Evolutionary conservation across 352 stramenopile species (phyloP), one percentile per base, ranked within the genome.

Genomic region (Phytophthora macrochlamydospora): DNA sequence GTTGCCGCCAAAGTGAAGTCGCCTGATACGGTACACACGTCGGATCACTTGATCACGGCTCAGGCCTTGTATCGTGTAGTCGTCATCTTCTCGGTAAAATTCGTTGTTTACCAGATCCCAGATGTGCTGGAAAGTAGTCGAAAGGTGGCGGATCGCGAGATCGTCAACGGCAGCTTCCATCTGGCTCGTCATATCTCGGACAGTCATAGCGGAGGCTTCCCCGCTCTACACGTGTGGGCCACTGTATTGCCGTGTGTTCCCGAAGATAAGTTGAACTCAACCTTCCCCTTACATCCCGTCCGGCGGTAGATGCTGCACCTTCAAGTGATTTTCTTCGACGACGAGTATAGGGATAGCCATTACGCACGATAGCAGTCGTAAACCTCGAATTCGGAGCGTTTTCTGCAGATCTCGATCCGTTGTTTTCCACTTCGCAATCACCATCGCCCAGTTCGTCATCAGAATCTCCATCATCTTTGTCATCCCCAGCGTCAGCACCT

Each of bases 1-100:
- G 18, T 51, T 59, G 37, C 52, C 52, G 9, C 24, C 37, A 24
- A 50, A 59, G 9, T 51, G 38, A 9, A 24, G 28, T 50, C n/a
- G 8, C 2, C 38, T 7, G 2, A 4, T 29, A 18, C 38, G 35
- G 11, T 59, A 42, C 0, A 30, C 28, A 4, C 52, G 52, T 7
- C 28, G 28, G 5, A 51, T 4, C 2, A 58, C 38, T n/a, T 59
- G 52, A 12, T 59, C 37, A n/a, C 40, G 12, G 1, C 37, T 40
- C 6, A 59, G 13, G 4, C 52, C 52, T 29, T 3, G 46, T 12
- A 3, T 32, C 35, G 32, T 57, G 33, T 24, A 24, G 18, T 24
- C 35, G 35, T 11, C 35, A 29, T n/a, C 8, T 7, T n/a, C n/a
- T 12, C 51, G 9, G 35, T 48, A 57, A 13, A 57, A 38, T 29